Evolutionary conservation across 2,329 filamentous ascomycete species (phyloP), one percentile per base, ranked within the genome.

Genomic region (Neonectria neomacrospora): DNA sequence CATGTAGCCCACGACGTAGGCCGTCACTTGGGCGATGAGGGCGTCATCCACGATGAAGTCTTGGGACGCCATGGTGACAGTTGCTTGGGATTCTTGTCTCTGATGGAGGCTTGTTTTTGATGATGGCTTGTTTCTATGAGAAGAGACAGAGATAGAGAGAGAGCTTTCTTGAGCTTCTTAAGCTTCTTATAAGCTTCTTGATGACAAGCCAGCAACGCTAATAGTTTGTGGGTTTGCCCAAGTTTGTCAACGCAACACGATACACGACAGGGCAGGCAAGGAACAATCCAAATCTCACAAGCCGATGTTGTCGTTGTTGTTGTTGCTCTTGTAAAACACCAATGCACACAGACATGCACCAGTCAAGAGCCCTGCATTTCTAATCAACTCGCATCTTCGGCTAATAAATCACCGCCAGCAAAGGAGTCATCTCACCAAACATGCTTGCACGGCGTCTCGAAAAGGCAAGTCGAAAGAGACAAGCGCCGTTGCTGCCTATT

Each of bases 1-100:
- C 90, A 94, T 95, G 82, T 91, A 93, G 44, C 83, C 80, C 73
- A 88, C 81, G 56, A 93, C 89, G 75, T 90, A 92, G 48, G 80
- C 79, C 18, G 86, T 88, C 63, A 90, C 86, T 53, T 80, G 78
- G 74, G 88, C 80, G 67, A 91, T 81, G 59, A 83, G 77, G 47
- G 80, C 77, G 61, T 81, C 76, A 59, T 78, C 72, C 58, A 78
- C 67, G 45, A 59, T 50, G 59, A 71, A 66, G 48, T 69, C 66
- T 28, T 70, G 26, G 34, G 70, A 52, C 30, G 65, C 54, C 74
- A 76, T 77, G 55, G 44, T 64, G 44, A 22, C n/a, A 16, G 22
- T 16, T 58, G 41, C 34, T 50, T 41, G 16, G 1, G 5, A 14
- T 14, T 18, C 6, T 32, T n/a, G 45, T 32, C 4, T 30, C 16